Conservation (phyloP, 768 basidiomycete genomes). For the Podaxis sp. region DNA sequence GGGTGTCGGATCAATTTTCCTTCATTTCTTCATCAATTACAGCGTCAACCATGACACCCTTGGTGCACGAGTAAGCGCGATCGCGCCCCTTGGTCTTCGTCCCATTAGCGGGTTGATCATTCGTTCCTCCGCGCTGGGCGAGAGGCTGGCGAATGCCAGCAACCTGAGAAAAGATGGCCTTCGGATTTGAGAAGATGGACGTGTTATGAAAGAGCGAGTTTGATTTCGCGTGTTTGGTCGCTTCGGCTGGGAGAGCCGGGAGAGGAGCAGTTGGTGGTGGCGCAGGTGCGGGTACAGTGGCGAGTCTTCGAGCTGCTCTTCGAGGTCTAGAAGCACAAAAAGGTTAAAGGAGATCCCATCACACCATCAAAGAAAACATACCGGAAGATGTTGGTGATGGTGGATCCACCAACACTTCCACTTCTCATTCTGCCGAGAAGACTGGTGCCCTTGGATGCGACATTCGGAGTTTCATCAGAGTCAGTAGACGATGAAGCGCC, state of each 20-base stretch:
- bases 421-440: conserved; percentile 55
- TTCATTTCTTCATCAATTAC: conserved; percentile 43
- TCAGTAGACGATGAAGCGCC: conserved; percentile 13
- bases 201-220: conserved; percentile 9
- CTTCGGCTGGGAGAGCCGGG: conserved; percentile 29
- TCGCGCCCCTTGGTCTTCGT: conserved; percentile 25
- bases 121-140: neutral
- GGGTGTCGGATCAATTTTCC: conserved; percentile 29
- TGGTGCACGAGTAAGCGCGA: conserved; percentile 32
- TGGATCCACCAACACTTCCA: conserved; percentile 43
- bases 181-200: conserved; percentile 7
- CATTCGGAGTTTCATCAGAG: conserved; percentile 22
- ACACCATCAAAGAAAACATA: conserved; percentile 17
- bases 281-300: conserved; percentile 30
- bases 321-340: conserved; percentile 33
- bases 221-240: conserved; percentile 19
- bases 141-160: conserved; percentile 4
- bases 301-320: conserved; percentile 36
- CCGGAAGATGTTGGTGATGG: conserved; percentile 13
- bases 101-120: conserved; percentile 5
- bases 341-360: neutral
- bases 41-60: conserved; percentile 24
- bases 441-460: conserved; percentile 36
- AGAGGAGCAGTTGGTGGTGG: conserved; percentile 43
- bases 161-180: conserved; percentile 13